phyloP scores from a whole-genome alignment of 2,329 filamentous ascomycete genomes.

The Aspergillus fischeri region DNA sequence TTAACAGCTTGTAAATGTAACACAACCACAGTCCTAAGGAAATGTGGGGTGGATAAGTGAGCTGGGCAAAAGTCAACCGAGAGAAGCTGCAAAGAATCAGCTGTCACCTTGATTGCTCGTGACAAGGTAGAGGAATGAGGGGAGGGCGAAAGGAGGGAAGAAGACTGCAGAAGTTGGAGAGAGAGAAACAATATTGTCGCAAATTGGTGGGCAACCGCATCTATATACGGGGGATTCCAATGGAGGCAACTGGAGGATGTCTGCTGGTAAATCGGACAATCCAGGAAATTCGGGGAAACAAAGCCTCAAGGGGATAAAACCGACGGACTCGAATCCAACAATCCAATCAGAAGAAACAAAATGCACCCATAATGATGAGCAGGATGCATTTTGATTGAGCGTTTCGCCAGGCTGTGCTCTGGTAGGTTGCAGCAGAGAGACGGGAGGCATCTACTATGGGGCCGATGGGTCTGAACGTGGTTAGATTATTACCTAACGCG shows the following conservation, averaged over 20 bases:
- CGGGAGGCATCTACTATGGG: neutral
- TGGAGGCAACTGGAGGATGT: neutral
- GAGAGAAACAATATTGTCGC: neutral
- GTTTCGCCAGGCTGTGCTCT: neutral
- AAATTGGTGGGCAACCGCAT: neutral
- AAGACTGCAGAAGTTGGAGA: conserved; percentile 4
- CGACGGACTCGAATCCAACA: neutral
- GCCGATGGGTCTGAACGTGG: neutral
- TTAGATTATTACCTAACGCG: neutral
- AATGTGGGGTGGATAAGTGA: neutral
- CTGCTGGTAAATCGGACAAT: neutral
- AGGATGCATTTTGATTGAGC: neutral
- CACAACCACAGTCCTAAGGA: neutral
- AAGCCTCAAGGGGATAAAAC: neutral
- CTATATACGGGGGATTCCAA: neutral
- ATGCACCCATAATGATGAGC: neutral
- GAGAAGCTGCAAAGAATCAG: neutral
- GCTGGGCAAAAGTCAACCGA: neutral
- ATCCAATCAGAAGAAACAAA: neutral
- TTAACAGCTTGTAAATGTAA: neutral
- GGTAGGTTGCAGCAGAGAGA: neutral
- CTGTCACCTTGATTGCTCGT: neutral
- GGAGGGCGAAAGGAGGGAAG: neutral
- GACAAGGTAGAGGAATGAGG: neutral
- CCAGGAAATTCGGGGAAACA: neutral